These are phyloP conservation scores for Silybum marianum DNA, from an alignment of 129 eudicot genomes.

Conservation along the genomic window DNA sequence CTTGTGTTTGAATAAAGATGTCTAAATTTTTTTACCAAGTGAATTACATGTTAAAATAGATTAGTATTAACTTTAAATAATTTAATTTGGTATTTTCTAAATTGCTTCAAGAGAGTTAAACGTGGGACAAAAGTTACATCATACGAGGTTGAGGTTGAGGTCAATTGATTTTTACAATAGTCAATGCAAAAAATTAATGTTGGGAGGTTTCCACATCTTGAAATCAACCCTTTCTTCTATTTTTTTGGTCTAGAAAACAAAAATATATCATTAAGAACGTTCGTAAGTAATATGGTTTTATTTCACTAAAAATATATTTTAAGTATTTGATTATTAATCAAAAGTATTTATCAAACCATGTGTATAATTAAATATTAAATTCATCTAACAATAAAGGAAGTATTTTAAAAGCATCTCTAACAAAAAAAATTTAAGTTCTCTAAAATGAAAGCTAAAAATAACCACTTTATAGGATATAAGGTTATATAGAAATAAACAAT, in stretches of 20 bases:
- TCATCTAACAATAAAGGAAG: not conserved
- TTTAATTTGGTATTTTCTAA: not conserved
- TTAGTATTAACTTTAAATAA: not conserved
- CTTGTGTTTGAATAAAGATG: too few species aligned
- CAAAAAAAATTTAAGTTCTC: too few species aligned
- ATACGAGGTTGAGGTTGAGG: not conserved
- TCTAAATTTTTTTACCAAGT: too few species aligned
- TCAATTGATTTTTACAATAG: not conserved
- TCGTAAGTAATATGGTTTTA: not conserved
- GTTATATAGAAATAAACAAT: too few species aligned
- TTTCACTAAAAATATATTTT: too few species aligned
- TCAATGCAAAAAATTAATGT: not conserved
- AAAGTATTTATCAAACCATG: not conserved
- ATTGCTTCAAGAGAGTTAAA: not conserved
- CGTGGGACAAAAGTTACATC: not conserved
- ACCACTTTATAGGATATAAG: not conserved
- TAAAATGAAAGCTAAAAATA: too few species aligned
- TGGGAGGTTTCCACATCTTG: not conserved
- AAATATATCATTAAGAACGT: not conserved
- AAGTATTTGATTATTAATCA: too few species aligned
- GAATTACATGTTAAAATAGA: too few species aligned
- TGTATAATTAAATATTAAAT: too few species aligned
- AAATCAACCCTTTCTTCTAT: not conserved
- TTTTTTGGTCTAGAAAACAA: not conserved
- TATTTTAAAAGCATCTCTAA: too few species aligned